Base-by-base conservation (phyloP, 352 stramenopile species). In the Globisporangium alternatum region DNA sequence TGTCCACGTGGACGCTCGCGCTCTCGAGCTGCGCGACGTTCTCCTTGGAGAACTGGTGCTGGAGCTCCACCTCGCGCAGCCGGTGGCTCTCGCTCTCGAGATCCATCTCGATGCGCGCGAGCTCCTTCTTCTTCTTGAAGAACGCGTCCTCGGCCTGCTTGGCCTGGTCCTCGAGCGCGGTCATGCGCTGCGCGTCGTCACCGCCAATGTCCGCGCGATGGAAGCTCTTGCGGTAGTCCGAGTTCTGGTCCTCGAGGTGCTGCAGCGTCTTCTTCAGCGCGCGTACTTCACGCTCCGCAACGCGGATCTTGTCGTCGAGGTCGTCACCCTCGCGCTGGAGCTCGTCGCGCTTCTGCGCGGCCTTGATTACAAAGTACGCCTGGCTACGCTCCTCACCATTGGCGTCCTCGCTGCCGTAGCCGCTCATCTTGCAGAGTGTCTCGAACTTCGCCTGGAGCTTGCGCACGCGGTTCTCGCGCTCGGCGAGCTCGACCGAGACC, bases 401-500 rank as follows among this genome's bases (percentile, higher is more conserved):
- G 12, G 72, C 75, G 64, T 90, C 88, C 35, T 90, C 83, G 19
- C 63, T 72, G 21, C 78, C 86, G 48, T 84, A 93, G 12, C 74
- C 80, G 56, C 80, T 82, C 63, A 86, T 86, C 57, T 90, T 93
- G 64, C 84, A 91, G 21, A 93, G 76, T 43, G 90, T 97, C 70
- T 98, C 89, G 68, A 97, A 98, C 66, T 98, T 98, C 44, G 89
- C 83, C 60, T 97, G 88, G n/a, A 97, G 72, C 64, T 97, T 98
- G 31, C 93, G 83, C 9, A 98, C 89, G 3, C 79, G 74, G 41
- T 85, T 80, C 52, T 95, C 87, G 64, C 95, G 78, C 57, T 98
- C 87, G 0, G 78, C 87, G 12, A 98, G 74, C 67, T 98, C 93
- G 12, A 98, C 80, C 19, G 93, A 88, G 13, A 97, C 79, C 56